Conservation (phyloP, 176 grass and related monocot genomes). For the Rhipidocladum racemiflorum region DNA sequence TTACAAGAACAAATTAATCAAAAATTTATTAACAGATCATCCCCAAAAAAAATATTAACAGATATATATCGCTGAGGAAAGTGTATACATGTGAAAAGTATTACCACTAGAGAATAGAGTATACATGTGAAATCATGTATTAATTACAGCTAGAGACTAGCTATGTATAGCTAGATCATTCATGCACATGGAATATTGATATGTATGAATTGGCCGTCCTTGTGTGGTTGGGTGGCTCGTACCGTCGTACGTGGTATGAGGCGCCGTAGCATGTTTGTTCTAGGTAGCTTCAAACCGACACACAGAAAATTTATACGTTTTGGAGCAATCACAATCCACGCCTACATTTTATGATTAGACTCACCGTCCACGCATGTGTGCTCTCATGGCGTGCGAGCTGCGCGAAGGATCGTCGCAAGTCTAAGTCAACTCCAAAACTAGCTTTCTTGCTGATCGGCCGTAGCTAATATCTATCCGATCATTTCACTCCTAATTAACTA, state of each 20-base stretch:
- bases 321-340: background rate
- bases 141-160: background rate
- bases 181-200: background rate
- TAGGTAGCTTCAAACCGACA: background rate
- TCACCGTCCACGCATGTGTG: slow-evolving; percentile 43
- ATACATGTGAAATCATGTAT: background rate
- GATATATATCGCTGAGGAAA: background rate
- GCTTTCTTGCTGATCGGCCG: background rate
- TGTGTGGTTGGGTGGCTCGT: background rate
- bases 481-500: background rate
- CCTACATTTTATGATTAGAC: background rate
- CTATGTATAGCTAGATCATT: background rate
- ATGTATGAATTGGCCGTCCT: background rate
- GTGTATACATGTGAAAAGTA: background rate
- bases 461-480: background rate
- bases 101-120: background rate
- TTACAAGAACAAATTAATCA: background rate
- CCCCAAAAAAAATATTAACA: background rate
- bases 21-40: background rate
- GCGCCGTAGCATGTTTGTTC: background rate
- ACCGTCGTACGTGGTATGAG: background rate
- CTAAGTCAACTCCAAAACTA: slow-evolving; percentile 1
- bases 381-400: background rate
- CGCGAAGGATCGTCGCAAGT: background rate
- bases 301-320: background rate